Evolutionary conservation across 2,329 filamentous ascomycete species (phyloP).

Genomic region (Colletotrichum sojae): DNA sequence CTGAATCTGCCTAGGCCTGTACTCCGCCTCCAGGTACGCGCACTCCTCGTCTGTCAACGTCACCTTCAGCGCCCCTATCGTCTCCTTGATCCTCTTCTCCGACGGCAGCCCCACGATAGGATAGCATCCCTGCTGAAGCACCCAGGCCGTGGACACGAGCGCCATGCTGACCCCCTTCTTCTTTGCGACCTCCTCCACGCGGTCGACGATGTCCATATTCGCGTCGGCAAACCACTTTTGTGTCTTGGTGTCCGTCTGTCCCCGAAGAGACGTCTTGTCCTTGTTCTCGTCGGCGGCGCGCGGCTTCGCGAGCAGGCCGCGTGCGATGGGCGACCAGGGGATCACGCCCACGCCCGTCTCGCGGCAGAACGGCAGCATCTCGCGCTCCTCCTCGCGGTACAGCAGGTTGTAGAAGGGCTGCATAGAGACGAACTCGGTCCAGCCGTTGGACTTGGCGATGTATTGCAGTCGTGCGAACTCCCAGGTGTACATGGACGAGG

Average conservation of each 20-base stretch:
- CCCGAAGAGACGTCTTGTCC: constrained; percentile 39
- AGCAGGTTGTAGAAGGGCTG: constrained; percentile 71
- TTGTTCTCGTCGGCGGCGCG: constrained; percentile 30
- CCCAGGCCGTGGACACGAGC: constrained; percentile 76
- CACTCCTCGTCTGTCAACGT: constrained; percentile 36
- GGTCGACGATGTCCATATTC: constrained; percentile 55
- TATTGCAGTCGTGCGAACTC: constrained; percentile 47
- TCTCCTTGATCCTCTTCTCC: constrained; percentile 72
- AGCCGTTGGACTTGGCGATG: constrained; percentile 56
- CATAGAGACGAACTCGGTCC: constrained; percentile 73
- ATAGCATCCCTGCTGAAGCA: constrained; percentile 64
- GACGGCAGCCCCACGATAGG: constrained; percentile 75
- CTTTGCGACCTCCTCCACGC: constrained; percentile 67
- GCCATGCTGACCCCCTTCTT: constrained; percentile 74
- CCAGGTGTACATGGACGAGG: constrained; percentile 47
- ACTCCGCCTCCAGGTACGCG: constrained; percentile 68
- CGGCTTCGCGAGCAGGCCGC: constrained; percentile 49
- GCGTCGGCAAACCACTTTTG: constrained; percentile 55
- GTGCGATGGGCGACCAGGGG: constrained; percentile 50
- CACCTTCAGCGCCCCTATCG: constrained; percentile 51
- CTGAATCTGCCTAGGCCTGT: constrained; percentile 60
- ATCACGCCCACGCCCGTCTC: constrained; percentile 54
- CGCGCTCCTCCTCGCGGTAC: constrained; percentile 71
- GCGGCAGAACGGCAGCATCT: constrained; percentile 56
- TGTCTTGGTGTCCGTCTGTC: constrained; percentile 40